These are phyloP conservation scores for Globisporangium echinulatum DNA, from an alignment of 352 stramenopile genomes.

Conservation along the genomic window DNA sequence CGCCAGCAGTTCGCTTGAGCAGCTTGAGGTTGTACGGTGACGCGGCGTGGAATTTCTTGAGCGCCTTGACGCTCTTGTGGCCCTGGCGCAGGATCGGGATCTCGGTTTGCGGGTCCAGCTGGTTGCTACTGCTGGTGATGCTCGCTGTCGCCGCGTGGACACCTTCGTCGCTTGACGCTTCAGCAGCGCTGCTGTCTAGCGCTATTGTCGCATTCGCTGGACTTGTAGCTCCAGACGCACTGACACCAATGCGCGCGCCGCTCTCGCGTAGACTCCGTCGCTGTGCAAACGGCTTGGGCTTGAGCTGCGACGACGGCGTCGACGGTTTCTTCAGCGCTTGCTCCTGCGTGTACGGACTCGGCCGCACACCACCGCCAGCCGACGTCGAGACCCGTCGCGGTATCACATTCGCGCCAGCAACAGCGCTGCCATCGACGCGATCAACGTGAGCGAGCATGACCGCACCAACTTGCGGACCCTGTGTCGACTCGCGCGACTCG, in stretches of 20 bases:
- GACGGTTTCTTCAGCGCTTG: constrained; percentile 7
- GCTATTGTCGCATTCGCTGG: not conserved
- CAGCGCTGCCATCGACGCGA: not conserved
- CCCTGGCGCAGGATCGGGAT: constrained; percentile 52
- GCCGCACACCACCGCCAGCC: not conserved
- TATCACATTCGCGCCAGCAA: not conserved
- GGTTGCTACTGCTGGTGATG: constrained; percentile 6
- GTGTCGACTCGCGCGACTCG: not conserved
- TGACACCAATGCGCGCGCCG: constrained; percentile 53
- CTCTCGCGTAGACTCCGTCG: constrained; percentile 64
- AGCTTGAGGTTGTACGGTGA: constrained; percentile 48
- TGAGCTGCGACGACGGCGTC: constrained; percentile 3
- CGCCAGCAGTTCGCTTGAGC: constrained; percentile 11
- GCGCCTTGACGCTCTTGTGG: constrained; percentile 53
- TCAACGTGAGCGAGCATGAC: not conserved
- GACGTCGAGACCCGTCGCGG: constrained; percentile 8
- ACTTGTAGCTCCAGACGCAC: constrained; percentile 60
- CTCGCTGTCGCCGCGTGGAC: not conserved
- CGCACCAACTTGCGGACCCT: not conserved
- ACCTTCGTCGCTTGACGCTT: not conserved
- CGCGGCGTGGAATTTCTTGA: constrained; percentile 51
- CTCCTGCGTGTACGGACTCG: constrained; percentile 13
- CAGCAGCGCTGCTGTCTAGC: not conserved
- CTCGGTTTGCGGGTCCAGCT: constrained; percentile 5
- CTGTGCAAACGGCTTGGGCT: constrained; percentile 6